phyloP scores from a whole-genome alignment of 2,329 filamentous ascomycete species.

The Colletotrichum sp. region DNA sequence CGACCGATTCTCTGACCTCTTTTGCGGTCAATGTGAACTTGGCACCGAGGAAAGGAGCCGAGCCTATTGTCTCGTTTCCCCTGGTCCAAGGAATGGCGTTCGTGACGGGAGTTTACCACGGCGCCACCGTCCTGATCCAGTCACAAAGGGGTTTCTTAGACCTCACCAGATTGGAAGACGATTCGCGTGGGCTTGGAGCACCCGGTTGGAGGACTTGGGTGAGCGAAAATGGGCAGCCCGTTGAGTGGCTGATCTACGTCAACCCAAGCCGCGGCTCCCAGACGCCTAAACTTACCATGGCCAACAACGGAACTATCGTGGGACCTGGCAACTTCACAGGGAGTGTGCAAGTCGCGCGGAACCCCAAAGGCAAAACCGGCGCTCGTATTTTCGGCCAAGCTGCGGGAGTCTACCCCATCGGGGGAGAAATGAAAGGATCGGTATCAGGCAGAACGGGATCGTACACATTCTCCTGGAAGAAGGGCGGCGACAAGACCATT shows the following conservation, averaged over 20 bases:
- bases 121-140: slow-evolving; percentile 63
- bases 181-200: neutral
- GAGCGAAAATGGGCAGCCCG: neutral
- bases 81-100: slow-evolving; percentile 83
- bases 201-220: slow-evolving; percentile 29
- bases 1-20: slow-evolving; percentile 49
- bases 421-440: slow-evolving; percentile 64
- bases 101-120: slow-evolving; percentile 72
- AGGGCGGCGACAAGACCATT: slow-evolving; percentile 59
- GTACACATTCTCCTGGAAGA: slow-evolving; percentile 72
- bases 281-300: slow-evolving; percentile 32
- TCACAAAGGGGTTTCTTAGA: slow-evolving; percentile 70
- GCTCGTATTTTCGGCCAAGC: slow-evolving; percentile 72
- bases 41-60: slow-evolving; percentile 38
- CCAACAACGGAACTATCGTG: neutral
- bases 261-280: slow-evolving; percentile 58
- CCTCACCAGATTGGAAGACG: slow-evolving; percentile 48
- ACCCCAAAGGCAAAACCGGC: slow-evolving; percentile 51
- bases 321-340: slow-evolving; percentile 60
- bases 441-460: slow-evolving; percentile 59
- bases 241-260: slow-evolving; percentile 36
- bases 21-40: slow-evolving; percentile 69
- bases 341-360: slow-evolving; percentile 80
- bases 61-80: slow-evolving; percentile 69
- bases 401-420: slow-evolving; percentile 70